Percentiles rank a stretch among this genome's conserved stretches.
phyloP scores from a whole-genome alignment of 352 stramenopile genomes.

The Phytophthora boehmeriae region DNA sequence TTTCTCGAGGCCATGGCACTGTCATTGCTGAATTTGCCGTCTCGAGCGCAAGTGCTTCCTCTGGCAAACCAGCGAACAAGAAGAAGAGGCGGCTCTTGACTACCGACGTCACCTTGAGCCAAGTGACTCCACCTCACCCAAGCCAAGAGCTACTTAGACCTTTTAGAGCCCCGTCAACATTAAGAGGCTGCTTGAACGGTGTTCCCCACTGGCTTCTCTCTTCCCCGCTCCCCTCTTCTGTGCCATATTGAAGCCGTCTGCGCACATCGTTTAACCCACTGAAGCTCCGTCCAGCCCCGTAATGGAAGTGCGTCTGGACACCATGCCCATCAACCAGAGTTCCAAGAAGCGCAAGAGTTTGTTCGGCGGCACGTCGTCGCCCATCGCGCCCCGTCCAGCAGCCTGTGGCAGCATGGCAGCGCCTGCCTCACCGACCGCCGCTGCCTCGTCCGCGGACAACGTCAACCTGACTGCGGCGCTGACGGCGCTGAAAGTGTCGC shows the following conservation, averaged over 20 bases:
- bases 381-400: slow-evolving; percentile 33
- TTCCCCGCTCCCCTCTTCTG: neutral
- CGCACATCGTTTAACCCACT: neutral
- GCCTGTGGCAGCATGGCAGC: slow-evolving; percentile 20
- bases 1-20: slow-evolving; percentile 29
- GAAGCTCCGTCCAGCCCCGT: slow-evolving; percentile 7
- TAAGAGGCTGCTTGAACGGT: slow-evolving; percentile 1
- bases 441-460: slow-evolving; percentile 31
- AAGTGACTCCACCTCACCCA: neutral
- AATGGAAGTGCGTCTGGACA: slow-evolving; percentile 44
- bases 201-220: neutral
- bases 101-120: slow-evolving; percentile 12
- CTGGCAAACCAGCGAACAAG: slow-evolving; percentile 7
- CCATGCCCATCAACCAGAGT: slow-evolving; percentile 63
- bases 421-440: slow-evolving; percentile 12
- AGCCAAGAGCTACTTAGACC: neutral
- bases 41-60: slow-evolving; percentile 51
- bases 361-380: slow-evolving; percentile 24
- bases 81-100: slow-evolving; percentile 14
- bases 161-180: neutral
- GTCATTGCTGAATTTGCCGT: slow-evolving; percentile 70
- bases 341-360: slow-evolving; percentile 77
- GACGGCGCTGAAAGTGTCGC: slow-evolving; percentile 74
- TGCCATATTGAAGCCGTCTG: slow-evolving; percentile 1
- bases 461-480: slow-evolving; percentile 62